A percentile compares a stretch with the other conserved stretches of the same genome.
phyloP scores from a whole-genome alignment of 495 filamentous ascomycete genomes.

The Daldinia vernicosa region DNA sequence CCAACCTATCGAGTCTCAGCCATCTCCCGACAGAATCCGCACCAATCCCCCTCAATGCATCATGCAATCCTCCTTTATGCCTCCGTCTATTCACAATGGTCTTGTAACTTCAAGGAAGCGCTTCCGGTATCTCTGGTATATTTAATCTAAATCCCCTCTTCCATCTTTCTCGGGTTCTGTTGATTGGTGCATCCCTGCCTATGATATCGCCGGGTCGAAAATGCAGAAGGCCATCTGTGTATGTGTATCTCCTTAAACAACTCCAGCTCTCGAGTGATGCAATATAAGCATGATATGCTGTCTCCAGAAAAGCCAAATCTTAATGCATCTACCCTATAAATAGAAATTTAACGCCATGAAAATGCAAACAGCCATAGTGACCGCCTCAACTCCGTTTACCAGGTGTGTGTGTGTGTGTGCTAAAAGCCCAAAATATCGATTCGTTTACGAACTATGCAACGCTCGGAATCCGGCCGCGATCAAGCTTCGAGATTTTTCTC shows the following conservation, averaged over 20 bases:
- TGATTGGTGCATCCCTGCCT: constrained; percentile 1
- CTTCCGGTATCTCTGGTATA: constrained; percentile 15
- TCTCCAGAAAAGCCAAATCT: constrained; percentile 1
- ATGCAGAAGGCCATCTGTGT: constrained; percentile 3
- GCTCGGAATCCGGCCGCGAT: constrained; percentile 78
- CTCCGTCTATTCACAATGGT: constrained; percentile 14
- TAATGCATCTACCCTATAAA: constrained; percentile 11
- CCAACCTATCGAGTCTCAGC: constrained; percentile 1
- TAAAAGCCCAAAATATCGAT: not conserved
- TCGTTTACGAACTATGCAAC: constrained; percentile 63
- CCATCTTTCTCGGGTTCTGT: not conserved
- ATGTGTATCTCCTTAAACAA: constrained; percentile 1
- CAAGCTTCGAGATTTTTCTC: constrained; percentile 71
- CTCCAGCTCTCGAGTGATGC: constrained; percentile 20
- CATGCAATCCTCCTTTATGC: constrained; percentile 24
- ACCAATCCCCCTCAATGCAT: constrained; percentile 11
- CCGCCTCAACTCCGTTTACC: constrained; percentile 24
- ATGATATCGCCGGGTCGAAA: constrained; percentile 8
- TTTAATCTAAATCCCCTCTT: constrained; percentile 11
- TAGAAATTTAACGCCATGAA: constrained; percentile 27
- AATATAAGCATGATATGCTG: constrained; percentile 7
- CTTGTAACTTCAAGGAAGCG: constrained; percentile 3
- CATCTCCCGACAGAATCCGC: not conserved
- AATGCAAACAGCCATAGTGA: constrained; percentile 16
- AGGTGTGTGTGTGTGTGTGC: no score